Base-by-base conservation (phyloP, 2,329 filamentous ascomycete species). In the Chaetothyriales sp. region DNA sequence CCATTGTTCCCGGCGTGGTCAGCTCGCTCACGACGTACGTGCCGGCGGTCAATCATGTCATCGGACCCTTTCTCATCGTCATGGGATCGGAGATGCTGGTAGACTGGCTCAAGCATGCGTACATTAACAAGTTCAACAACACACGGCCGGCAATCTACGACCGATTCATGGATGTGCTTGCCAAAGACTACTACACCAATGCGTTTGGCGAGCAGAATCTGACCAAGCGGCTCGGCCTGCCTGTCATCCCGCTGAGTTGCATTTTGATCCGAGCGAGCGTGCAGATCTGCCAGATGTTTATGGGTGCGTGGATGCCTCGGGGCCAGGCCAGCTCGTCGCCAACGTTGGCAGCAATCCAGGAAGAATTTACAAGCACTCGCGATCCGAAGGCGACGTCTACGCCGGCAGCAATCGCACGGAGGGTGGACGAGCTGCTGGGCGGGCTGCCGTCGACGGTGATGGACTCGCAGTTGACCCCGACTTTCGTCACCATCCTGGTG, bases 111-210 rank as follows among this genome's bases (percentile, higher is more conserved):
- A 98, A 98, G 67, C 94, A 98, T 65, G 88, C 88, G 19, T 98
- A 97, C 65, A 94, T 98, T 65, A 89, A 83, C 65, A 98, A 98
- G 65, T 98, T 98, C 73, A 98, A 98, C 74, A 95, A 94, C 61
- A 89, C 89, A 60, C 90, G 92, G 58, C 92, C 92, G 2, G 80
- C 78, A 5, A 85, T 98, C 51, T 98, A 98, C 66, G 79, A 81
- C 49, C 81, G 89, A 20, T 95, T 92, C 64, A 77, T 97, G 15
- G 94, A 98, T 64, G 86, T 98, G 4, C 72, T 98, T 6, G 89
- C 89, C 59, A 97, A 97, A 67, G 92, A 98, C 66, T 98, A 98
- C 69, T 98, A 98, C 65, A 90, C 89, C 0, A 90, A 95, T 49
- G 90, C 90, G 2, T 98, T 98, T 64, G 82, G 83, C 10, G 85